Evolutionary conservation across 176 grass and related monocot genomes (phyloP), one percentile per base, ranked within the genome.

Genomic region (Oryza meyeriana): DNA sequence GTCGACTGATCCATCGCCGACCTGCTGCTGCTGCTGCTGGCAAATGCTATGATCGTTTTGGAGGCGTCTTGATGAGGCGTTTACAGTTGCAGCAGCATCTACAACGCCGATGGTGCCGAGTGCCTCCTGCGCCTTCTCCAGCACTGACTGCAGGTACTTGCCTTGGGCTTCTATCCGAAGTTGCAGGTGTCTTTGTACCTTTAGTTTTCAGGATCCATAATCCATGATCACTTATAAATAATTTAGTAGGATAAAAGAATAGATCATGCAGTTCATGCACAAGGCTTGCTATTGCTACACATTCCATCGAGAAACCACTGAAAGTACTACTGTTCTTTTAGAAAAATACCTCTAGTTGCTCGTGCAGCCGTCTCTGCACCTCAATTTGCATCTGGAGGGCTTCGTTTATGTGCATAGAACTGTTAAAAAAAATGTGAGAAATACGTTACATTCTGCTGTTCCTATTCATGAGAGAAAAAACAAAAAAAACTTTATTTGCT

Each of bases 121-220:
- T 47, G 92, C 92, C 71, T 94, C 95, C 75, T 94, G 92, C 39
- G 95, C 95, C 86, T 95, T 98, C 70, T 98, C 90, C 77, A 98
- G 84, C 83, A 98, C 88, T n/a, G 92, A 94, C 77, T 95, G 95
- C 62, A 98, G 83, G 69, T 98, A 98, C 71, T 88, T 94, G 20
- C 92, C 92, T 79, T 98, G 95, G 68, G 95, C 95, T 81, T 98
- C 95, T 17, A 98, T 98, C 81, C 95, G 89, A 57, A 98, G 88
- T 75, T 98, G 95, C 38, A 98, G 80, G 71, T 94, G 92, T 33
- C 92, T 89, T 84, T 98, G 95, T 39, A 98, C 95, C 95, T 98
- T 71, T 55, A 5, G 7, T 55, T 55, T 6, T 61, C 36, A 18
- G 36, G 71, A 64, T 24, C 66, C 81, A 4, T 66, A 63, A 38